Evolutionary conservation across 2,329 filamentous ascomycete genomes (phyloP), one percentile per base, ranked within the genome.

Genomic region (Fusarium setosum): DNA sequence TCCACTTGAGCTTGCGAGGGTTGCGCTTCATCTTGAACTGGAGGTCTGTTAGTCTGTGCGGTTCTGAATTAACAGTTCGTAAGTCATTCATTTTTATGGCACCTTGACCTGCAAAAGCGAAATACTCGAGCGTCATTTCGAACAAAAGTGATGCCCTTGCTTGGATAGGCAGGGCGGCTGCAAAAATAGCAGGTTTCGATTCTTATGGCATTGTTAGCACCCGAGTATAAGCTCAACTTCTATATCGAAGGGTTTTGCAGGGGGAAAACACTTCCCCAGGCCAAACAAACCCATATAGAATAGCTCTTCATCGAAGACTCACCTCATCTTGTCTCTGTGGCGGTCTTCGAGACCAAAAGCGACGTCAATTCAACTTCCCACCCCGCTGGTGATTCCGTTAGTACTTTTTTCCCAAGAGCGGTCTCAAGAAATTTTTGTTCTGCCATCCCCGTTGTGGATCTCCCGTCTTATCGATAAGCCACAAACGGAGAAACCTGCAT

Each of bases 21-120:
- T 98, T 97, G 70, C 96, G 90, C 91, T 97, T 97, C 93, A 97
- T 97, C 83, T 96, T 96, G 88, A 96, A 97, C 24, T 29, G 24
- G 6, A 29, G 24, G 24, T n/a, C n/a, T n/a, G n/a, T n/a, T n/a
- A n/a, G n/a, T n/a, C n/a, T n/a, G n/a, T n/a, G n/a, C n/a, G n/a
- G n/a, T n/a, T n/a, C n/a, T n/a, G n/a, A n/a, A n/a, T n/a, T n/a
- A n/a, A n/a, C n/a, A n/a, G n/a, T n/a, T n/a, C n/a, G n/a, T n/a
- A n/a, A n/a, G n/a, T n/a, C n/a, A n/a, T n/a, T n/a, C n/a, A 79
- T 89, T 90, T 73, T 83, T 83, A 77, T 86, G 86, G 77, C 86
- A 88, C 26, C 26, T 29, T 29, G 26, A 56, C 84, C 79, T 3
- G 75, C 86, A 89, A 79, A 89, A 89, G 56, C 86, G 79, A 72